Conservation (phyloP, 2,329 filamentous ascomycete species). For the Fusarium stilboides region DNA sequence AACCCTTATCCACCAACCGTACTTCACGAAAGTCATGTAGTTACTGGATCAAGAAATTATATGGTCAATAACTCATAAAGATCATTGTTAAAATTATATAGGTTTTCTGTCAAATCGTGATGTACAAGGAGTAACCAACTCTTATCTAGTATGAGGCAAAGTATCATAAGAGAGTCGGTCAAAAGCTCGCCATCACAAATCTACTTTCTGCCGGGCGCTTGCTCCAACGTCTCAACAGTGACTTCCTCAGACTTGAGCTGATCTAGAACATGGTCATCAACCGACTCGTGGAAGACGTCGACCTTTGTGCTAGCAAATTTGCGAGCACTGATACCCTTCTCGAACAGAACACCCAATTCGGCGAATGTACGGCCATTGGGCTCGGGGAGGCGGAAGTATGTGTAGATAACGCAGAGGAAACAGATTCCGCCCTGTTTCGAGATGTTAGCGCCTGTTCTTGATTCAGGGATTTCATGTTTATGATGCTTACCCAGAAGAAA, state of each 20-base stretch:
- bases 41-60: too few relatives aligned
- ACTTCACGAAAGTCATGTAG: too few relatives aligned
- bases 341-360: slow-evolving; percentile 88
- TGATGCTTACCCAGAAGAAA: slow-evolving; percentile 79
- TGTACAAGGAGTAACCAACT: too few relatives aligned
- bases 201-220: slow-evolving; percentile 15
- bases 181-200: rapidly evolving
- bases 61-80: too few relatives aligned
- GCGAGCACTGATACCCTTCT: slow-evolving; percentile 78
- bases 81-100: too few relatives aligned
- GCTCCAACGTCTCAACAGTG: slow-evolving; percentile 25
- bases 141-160: too few relatives aligned
- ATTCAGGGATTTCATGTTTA: slow-evolving; percentile 29
- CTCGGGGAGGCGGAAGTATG: slow-evolving; percentile 73
- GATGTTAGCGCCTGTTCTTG: background rate
- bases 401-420: slow-evolving; percentile 85
- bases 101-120: too few relatives aligned
- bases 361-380: slow-evolving; percentile 86
- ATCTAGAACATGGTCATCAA: slow-evolving; percentile 64
- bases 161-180: too few relatives aligned
- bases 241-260: slow-evolving; percentile 57
- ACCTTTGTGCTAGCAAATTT: slow-evolving; percentile 77
- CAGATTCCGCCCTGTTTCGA: slow-evolving; percentile 70
- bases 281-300: slow-evolving; percentile 68
- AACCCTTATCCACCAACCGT: too few relatives aligned